phyloP scores from a whole-genome alignment of 2,329 filamentous ascomycete species.

The Bisporella sp. region DNA sequence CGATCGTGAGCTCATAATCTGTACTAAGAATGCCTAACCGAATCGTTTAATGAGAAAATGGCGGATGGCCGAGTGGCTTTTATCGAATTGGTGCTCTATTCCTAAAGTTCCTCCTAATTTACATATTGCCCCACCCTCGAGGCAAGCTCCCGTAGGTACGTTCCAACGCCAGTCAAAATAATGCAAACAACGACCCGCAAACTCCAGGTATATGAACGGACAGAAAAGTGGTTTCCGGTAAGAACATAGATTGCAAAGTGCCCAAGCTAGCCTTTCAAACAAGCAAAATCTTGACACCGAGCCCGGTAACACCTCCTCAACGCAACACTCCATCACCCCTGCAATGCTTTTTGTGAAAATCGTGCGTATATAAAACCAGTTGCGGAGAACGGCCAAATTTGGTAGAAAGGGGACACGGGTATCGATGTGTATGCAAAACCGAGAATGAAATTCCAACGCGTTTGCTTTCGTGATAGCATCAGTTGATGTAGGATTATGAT shows the following conservation, averaged over 20 bases:
- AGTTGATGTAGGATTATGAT: conserved; percentile 22
- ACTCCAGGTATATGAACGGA: conserved; percentile 21
- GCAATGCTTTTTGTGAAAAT: conserved; percentile 23
- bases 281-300: conserved; percentile 6
- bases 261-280: neutral
- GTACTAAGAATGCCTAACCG: too few species aligned
- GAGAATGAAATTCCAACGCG: conserved; percentile 20
- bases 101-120: conserved; percentile 19
- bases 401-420: conserved; percentile 23
- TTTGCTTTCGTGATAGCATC: conserved; percentile 14
- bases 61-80: neutral
- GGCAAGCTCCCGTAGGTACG: conserved; percentile 2
- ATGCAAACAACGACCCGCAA: conserved; percentile 20
- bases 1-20: too few species aligned
- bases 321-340: conserved; percentile 12
- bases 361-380: conserved; percentile 17
- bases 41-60: neutral
- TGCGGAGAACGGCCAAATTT: conserved; percentile 16
- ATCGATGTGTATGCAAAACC: conserved; percentile 29
- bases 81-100: conserved; percentile 14
- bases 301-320: conserved; percentile 16
- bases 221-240: conserved; percentile 10
- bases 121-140: conserved; percentile 12
- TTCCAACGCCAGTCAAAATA: conserved; percentile 18
- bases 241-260: conserved; percentile 12